phyloP scores from a whole-genome alignment of 177 flowering plant species.

The Telopea speciosissima region DNA sequence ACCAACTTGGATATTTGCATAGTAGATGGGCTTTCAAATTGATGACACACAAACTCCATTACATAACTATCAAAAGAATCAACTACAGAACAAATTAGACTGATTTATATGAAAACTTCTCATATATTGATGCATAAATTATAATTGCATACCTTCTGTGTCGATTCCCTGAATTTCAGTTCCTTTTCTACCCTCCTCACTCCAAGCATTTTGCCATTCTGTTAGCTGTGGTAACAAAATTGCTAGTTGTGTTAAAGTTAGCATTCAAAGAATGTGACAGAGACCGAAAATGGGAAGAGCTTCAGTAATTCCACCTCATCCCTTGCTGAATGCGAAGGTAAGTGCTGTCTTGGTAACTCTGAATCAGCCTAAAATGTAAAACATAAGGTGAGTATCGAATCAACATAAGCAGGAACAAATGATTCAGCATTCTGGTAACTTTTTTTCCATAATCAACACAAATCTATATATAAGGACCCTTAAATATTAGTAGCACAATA shows the following conservation, averaged over 20 bases:
- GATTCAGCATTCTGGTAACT: background rate
- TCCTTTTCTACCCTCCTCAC: slow-evolving; percentile 30
- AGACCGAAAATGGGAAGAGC: background rate
- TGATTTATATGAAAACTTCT: background rate
- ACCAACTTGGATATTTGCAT: too few relatives aligned
- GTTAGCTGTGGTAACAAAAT: slow-evolving; percentile 24
- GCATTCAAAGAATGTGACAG: background rate
- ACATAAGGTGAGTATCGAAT: background rate
- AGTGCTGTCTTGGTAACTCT: slow-evolving; percentile 31
- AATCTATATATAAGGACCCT: background rate
- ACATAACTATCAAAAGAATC: background rate
- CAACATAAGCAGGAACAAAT: background rate
- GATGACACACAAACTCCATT: background rate
- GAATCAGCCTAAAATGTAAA: slow-evolving; percentile 34
- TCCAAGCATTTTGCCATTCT: slow-evolving; percentile 61
- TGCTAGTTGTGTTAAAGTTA: slow-evolving; percentile 3
- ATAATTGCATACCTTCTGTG: slow-evolving; percentile 25
- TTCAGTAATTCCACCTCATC: slow-evolving; percentile 27
- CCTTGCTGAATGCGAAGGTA: slow-evolving; percentile 28
- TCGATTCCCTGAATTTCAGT: slow-evolving; percentile 23
- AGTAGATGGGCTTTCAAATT: too few relatives aligned
- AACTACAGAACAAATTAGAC: background rate
- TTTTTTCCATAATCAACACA: background rate
- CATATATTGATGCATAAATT: too few relatives aligned
- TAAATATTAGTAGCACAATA: background rate